Evolutionary conservation across 2,329 filamentous ascomycete species (phyloP).

Genomic region (Amphichorda felina): DNA sequence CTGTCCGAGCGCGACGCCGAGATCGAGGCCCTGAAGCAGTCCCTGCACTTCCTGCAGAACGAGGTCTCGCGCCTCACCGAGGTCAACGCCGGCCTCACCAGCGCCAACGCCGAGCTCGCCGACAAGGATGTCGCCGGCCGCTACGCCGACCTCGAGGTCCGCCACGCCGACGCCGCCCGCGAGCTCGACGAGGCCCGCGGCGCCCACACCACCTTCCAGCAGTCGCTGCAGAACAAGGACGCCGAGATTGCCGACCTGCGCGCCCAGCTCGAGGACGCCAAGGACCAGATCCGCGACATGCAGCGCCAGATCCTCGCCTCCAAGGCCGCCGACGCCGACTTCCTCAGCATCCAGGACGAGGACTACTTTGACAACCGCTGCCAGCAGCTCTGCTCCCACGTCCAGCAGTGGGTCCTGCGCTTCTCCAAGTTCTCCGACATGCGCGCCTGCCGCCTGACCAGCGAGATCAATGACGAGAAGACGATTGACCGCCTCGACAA

Average conservation of each 20-base stretch:
- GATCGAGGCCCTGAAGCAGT: constrained; percentile 70
- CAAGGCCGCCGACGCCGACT: constrained; percentile 54
- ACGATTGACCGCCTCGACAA: constrained; percentile 92
- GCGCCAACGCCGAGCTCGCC: constrained; percentile 66
- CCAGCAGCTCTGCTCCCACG: constrained; percentile 87
- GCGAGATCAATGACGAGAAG: constrained; percentile 82
- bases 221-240: constrained; percentile 69
- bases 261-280: constrained; percentile 63
- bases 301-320: constrained; percentile 42
- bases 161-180: constrained; percentile 52
- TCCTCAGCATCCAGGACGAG: constrained; percentile 73
- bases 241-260: constrained; percentile 70
- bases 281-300: constrained; percentile 43
- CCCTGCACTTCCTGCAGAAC: constrained; percentile 67
- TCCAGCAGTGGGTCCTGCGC: constrained; percentile 93
- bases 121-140: constrained; percentile 59
- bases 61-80: constrained; percentile 73
- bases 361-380: constrained; percentile 94
- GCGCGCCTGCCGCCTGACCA: constrained; percentile 71
- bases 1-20: constrained; percentile 77
- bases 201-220: constrained; percentile 49
- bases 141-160: constrained; percentile 52
- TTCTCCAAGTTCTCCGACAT: constrained; percentile 98
- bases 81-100: constrained; percentile 68
- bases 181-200: constrained; percentile 59